Base-by-base conservation (phyloP, 768 basidiomycete genomes). In the Mycena pura region DNA sequence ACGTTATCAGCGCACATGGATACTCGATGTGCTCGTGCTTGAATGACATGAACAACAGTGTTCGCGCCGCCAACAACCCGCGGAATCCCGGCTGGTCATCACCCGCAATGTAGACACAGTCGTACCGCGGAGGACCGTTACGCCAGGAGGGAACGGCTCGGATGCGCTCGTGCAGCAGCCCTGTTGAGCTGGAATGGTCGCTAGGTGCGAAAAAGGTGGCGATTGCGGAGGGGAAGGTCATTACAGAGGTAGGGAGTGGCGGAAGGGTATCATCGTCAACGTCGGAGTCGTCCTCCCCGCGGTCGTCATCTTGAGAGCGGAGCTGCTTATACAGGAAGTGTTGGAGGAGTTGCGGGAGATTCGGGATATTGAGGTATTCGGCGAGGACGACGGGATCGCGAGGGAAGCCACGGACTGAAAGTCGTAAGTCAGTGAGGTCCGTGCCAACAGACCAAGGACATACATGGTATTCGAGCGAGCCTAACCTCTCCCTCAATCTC, bases 191-290 rank as follows among this genome's bases (percentile, higher is more conserved):
- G 43, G 64, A 73, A 21, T 62, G 50, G 39, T 79, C 70, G 67
- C 78, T 80, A 19, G 78, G 77, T 7, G 77, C 72, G 62, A 69
- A 72, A 49, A 72, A 78, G 64, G 61, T 61, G 7, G 76, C 69
- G 25, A 67, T 36, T 1, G 75, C 76, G 29, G 76, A 75, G 53
- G 66, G 60, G 47, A 68, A 77, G 7, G 73, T 49, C 15, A 54
- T 52, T n/a, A n/a, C n/a, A n/a, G 34, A 77, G 49, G 19, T 44
- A 62, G 46, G 3, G 44, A 66, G 21, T 7, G 56, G 50, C 25
- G n/a, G n/a, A n/a, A n/a, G n/a, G n/a, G n/a, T 13, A n/a, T 64
- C 36, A 17, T 69, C 41, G 10, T 63, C 43, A n/a, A 51, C 47
- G 21, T 32, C 55, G 3, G 11, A 22, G 13, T n/a, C 29, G 48